A percentile compares a stretch with the other conserved stretches of the same genome.
phyloP scores from a whole-genome alignment of 2,329 filamentous ascomycete genomes.

The Tympanopsis confertula region DNA sequence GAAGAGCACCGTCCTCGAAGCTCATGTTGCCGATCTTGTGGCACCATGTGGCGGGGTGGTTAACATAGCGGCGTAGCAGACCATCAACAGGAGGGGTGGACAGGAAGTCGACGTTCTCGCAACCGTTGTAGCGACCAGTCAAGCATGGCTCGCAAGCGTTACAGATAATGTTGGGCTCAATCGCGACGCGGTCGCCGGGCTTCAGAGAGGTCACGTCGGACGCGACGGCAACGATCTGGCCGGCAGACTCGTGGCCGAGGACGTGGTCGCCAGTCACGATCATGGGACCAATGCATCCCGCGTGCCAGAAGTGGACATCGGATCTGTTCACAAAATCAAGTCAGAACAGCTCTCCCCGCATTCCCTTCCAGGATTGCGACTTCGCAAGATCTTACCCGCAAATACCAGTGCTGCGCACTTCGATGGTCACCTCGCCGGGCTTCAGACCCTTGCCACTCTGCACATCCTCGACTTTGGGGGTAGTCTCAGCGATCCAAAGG shows the following conservation, averaged over 20 bases:
- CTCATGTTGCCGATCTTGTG: conserved; percentile 91
- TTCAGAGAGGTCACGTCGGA: conserved; percentile 68
- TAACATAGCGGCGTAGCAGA: conserved; percentile 81
- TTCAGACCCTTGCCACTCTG: conserved; percentile 56
- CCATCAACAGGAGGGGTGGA: conserved; percentile 84
- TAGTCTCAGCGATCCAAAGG: conserved; percentile 73
- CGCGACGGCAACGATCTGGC: conserved; percentile 70
- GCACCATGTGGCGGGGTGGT: conserved; percentile 88
- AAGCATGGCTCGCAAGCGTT: conserved; percentile 80
- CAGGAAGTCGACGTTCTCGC: conserved; percentile 73
- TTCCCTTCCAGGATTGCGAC: neutral
- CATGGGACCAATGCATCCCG: conserved; percentile 91
- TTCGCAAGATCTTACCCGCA: conserved; percentile 55
- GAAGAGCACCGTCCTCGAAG: conserved; percentile 79
- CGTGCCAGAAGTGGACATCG: conserved; percentile 95
- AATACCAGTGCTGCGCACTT: conserved; percentile 88
- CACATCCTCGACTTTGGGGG: conserved; percentile 66
- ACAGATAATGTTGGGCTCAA: conserved; percentile 92
- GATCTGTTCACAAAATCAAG: conserved; percentile 41
- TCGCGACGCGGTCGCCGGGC: conserved; percentile 78
- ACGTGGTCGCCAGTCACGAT: conserved; percentile 81
- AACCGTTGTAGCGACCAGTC: conserved; percentile 90
- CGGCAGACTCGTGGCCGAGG: conserved; percentile 86
- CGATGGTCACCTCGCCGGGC: conserved; percentile 75
- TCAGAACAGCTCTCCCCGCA: conserved; percentile 3